phyloP scores from a whole-genome alignment of 768 basidiomycete genomes.

The Leccinum broughii region DNA sequence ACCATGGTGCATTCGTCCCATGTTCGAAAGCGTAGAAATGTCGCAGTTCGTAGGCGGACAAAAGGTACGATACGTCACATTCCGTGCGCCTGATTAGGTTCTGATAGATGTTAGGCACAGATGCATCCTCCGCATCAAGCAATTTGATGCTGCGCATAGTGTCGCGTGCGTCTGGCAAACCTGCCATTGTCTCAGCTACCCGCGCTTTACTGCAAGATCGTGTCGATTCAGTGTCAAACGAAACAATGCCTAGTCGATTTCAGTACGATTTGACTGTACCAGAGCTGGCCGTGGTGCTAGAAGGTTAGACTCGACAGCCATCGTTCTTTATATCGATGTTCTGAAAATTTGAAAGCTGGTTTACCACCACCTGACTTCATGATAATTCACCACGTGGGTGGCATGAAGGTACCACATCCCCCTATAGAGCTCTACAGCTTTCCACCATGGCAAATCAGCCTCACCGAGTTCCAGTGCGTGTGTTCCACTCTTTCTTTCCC shows the following conservation, averaged over 20 bases:
- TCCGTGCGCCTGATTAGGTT: neutral
- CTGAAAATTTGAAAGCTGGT: conserved; percentile 46
- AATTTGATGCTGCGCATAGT: conserved; percentile 53
- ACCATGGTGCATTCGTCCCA: conserved; percentile 15
- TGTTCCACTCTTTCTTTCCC: neutral
- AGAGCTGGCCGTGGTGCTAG: conserved; percentile 50
- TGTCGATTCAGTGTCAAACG: conserved; percentile 4
- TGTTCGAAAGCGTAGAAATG: conserved; percentile 24
- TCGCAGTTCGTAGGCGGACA: conserved; percentile 25
- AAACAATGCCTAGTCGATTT: neutral
- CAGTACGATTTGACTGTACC: conserved; percentile 43
- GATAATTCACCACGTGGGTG: conserved; percentile 63
- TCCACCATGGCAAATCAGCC: conserved; percentile 83
- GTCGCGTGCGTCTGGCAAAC: conserved; percentile 62
- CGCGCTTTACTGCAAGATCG: conserved; percentile 40
- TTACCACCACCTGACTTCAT: conserved; percentile 74
- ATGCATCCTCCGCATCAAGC: conserved; percentile 8
- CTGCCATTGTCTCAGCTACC: conserved; percentile 59
- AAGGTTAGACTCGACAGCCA: conserved; percentile 46
- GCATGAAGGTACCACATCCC: conserved; percentile 35
- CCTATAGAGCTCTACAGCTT: conserved; percentile 73
- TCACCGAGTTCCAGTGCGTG: conserved; percentile 79
- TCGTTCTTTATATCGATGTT: conserved; percentile 2
- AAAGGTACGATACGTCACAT: conserved; percentile 25
- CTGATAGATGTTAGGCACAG: conserved; percentile 18